Conservation (phyloP, 1,139 yeast species). For the Groenewaldozyma auringiensis region DNA sequence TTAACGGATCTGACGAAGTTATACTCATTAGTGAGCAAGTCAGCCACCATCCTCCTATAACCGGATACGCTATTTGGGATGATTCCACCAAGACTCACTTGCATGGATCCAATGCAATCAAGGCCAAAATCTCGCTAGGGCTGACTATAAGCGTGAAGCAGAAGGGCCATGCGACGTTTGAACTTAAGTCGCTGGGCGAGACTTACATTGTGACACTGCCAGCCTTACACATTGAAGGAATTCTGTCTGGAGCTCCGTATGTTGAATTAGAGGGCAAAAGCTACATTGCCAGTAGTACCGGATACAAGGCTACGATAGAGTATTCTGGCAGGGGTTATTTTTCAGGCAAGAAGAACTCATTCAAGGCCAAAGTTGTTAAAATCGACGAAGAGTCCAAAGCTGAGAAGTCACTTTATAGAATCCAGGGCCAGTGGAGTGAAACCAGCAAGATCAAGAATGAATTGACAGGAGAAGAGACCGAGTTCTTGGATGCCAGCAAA, state of each 20-base stretch:
- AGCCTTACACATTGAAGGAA: slow-evolving; percentile 91
- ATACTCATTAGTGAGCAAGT: slow-evolving; percentile 81
- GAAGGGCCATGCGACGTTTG: slow-evolving; percentile 78
- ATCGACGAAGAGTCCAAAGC: slow-evolving; percentile 53
- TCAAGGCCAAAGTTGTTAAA: slow-evolving; percentile 72
- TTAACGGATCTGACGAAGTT: slow-evolving; percentile 51
- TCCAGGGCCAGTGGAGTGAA: slow-evolving; percentile 91
- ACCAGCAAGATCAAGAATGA: slow-evolving; percentile 43
- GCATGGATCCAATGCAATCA: slow-evolving; percentile 86
- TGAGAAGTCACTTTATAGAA: slow-evolving; percentile 45
- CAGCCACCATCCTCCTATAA: slow-evolving; percentile 91
- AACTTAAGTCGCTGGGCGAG: slow-evolving; percentile 44
- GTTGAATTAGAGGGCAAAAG: slow-evolving; percentile 76
- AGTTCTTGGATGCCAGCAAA: slow-evolving; percentile 64
- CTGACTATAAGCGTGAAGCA: slow-evolving; percentile 79
- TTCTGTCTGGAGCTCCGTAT: slow-evolving; percentile 81
- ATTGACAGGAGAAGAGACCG: slow-evolving; percentile 34
- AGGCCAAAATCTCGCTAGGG: slow-evolving; percentile 69
- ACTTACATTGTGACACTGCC: slow-evolving; percentile 80
- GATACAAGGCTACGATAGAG: slow-evolving; percentile 66
- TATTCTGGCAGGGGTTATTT: slow-evolving; percentile 92
- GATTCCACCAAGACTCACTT: slow-evolving; percentile 58
- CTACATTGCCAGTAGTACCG: slow-evolving; percentile 71
- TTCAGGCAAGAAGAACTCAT: slow-evolving; percentile 89
- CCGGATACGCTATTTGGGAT: slow-evolving; percentile 76